phyloP scores from a whole-genome alignment of 352 stramenopile species.

The Phytopythium mirpurense region DNA sequence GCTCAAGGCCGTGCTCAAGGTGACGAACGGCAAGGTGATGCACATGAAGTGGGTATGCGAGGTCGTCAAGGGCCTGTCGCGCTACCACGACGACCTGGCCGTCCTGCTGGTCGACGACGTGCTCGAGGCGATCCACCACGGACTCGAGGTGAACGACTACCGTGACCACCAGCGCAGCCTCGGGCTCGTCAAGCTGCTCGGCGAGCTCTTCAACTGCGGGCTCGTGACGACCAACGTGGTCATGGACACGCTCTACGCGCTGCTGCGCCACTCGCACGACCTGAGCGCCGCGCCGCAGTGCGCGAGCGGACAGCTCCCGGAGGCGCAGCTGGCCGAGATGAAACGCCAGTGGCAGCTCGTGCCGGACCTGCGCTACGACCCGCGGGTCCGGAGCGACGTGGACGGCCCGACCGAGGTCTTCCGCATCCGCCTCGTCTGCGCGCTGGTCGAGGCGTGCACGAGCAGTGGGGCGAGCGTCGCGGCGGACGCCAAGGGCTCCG shows the following conservation, averaged over 20 bases:
- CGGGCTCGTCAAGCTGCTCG: slow-evolving; percentile 90
- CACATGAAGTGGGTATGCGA: slow-evolving; percentile 86
- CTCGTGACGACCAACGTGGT: slow-evolving; percentile 91
- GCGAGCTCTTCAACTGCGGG: slow-evolving; percentile 91
- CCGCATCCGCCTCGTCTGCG: slow-evolving; percentile 92
- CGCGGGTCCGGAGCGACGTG: slow-evolving; percentile 82
- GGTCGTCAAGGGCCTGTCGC: slow-evolving; percentile 76
- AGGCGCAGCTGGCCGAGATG: slow-evolving; percentile 44
- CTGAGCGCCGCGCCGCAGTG: slow-evolving; percentile 73
- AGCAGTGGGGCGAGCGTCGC: slow-evolving; percentile 13
- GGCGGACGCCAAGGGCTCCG: slow-evolving; percentile 2
- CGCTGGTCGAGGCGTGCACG: slow-evolving; percentile 88
- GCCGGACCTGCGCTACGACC: slow-evolving; percentile 76
- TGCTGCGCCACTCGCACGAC: slow-evolving; percentile 95
- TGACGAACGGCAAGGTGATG: slow-evolving; percentile 87
- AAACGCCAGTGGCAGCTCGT: slow-evolving; percentile 64
- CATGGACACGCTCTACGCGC: slow-evolving; percentile 91
- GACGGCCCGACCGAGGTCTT: slow-evolving; percentile 93
- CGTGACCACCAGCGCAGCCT: slow-evolving; percentile 92
- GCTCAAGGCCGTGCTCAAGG: slow-evolving; percentile 91
- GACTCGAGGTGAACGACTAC: slow-evolving; percentile 88
- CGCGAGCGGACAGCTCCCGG: slow-evolving; percentile 18
- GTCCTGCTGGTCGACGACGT: slow-evolving; percentile 92
- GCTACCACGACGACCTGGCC: slow-evolving; percentile 88
- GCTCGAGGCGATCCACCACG: slow-evolving; percentile 90